Conservation (phyloP, 169 alveolate genomes). For the Cryptosporidium ryanae region DNA sequence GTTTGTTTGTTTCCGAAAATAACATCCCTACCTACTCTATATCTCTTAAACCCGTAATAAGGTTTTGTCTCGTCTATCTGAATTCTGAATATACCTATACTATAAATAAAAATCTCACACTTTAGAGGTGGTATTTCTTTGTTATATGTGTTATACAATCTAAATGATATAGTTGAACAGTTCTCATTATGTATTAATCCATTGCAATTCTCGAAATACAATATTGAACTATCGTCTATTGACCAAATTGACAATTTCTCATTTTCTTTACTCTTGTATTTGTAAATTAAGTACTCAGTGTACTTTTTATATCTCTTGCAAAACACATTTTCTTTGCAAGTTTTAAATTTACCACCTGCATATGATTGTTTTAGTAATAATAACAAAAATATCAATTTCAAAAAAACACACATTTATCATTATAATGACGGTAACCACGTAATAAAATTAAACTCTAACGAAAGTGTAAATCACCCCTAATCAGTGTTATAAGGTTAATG, state of each 20-base stretch:
- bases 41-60: constrained; percentile 10
- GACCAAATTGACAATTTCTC: constrained; percentile 27
- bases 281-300: background rate
- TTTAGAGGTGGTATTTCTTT: constrained; percentile 16
- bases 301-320: constrained; percentile 25
- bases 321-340: constrained; percentile 24
- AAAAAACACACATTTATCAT: too few species aligned
- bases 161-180: constrained; percentile 22
- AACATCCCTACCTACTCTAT: constrained; percentile 45
- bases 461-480: too few species aligned
- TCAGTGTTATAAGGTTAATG: too few species aligned
- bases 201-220: constrained; percentile 27
- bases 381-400: too few species aligned
- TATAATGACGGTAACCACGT: too few species aligned
- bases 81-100: constrained; percentile 38
- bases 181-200: background rate
- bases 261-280: background rate
- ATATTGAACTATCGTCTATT: background rate
- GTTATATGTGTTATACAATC: constrained; percentile 14
- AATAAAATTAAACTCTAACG: too few species aligned
- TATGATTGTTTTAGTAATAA: too few species aligned
- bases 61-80: constrained; percentile 19
- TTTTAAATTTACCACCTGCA: constrained; percentile 12
- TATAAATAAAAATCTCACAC: constrained; percentile 22
- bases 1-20: constrained; percentile 6